Conservation (phyloP, 768 basidiomycete genomes). For the Strobilomyces confusus region DNA sequence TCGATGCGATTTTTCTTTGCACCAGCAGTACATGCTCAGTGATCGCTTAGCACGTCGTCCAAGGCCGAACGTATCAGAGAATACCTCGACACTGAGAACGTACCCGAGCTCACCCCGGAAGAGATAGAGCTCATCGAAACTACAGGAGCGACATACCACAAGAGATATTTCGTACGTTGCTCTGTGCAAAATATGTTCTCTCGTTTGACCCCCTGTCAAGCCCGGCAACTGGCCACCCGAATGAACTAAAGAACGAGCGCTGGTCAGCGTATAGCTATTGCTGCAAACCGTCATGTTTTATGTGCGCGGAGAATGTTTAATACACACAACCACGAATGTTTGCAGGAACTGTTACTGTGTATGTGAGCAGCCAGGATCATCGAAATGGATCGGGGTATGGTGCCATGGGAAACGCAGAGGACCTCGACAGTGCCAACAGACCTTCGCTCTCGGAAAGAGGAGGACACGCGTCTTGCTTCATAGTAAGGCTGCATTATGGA, state of each 20-base stretch:
- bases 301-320: too few relatives aligned
- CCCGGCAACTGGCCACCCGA: conserved; percentile 19
- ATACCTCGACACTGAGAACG: conserved; percentile 24
- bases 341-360: too few relatives aligned
- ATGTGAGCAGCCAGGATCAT: too few relatives aligned
- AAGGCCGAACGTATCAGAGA: conserved; percentile 32
- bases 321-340: too few relatives aligned
- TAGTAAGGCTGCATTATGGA: too few relatives aligned
- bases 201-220: conserved; percentile 12
- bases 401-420: too few relatives aligned
- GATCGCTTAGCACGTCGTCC: conserved; percentile 28
- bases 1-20: not conserved
- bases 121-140: not conserved
- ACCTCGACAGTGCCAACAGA: too few relatives aligned
- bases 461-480: too few relatives aligned
- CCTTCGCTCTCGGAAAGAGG: too few relatives aligned
- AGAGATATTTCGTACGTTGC: conserved; percentile 22
- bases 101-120: not conserved
- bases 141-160: not conserved
- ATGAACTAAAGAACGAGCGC: not conserved
- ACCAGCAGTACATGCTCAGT: not conserved
- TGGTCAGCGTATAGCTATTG: not conserved
- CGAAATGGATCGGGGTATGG: too few relatives aligned
- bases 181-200: not conserved
- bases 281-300: too few relatives aligned